Conservation (phyloP, 495 filamentous ascomycete genomes). For the Copromyces sp. region DNA sequence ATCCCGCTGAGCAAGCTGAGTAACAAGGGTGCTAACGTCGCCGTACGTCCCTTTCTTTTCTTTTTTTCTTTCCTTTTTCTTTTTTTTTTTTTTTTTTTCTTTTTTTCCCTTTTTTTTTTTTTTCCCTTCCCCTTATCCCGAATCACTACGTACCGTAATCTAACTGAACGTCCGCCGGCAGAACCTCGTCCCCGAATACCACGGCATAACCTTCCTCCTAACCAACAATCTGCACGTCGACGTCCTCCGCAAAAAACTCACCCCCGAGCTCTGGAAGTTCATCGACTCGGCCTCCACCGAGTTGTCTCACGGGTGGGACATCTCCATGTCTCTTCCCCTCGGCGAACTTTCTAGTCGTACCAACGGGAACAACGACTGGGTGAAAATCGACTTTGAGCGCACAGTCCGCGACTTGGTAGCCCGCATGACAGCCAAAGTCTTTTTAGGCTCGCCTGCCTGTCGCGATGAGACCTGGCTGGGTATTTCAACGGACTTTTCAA, state of each 20-base stretch:
- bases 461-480: neutral
- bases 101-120: neutral
- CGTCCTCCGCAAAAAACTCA: neutral
- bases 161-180: neutral
- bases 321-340: neutral
- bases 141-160: neutral
- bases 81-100: too few relatives aligned
- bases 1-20: neutral
- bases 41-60: neutral
- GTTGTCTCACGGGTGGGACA: neutral
- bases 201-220: neutral
- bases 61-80: too few relatives aligned
- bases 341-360: neutral
- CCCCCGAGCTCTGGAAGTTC: neutral
- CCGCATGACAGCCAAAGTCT: neutral
- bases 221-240: neutral
- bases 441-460: too few relatives aligned
- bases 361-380: neutral
- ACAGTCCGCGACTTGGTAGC: neutral
- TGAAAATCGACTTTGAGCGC: neutral
- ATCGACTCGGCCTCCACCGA: neutral
- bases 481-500: neutral
- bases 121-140: neutral
- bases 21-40: neutral
- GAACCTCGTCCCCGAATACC: neutral